A percentile compares a stretch with the other conserved stretches of the same genome.
These are phyloP conservation scores for Fusarium veterinarium DNA, from an alignment of 2,329 filamentous ascomycete species.

Conservation along the genomic window DNA sequence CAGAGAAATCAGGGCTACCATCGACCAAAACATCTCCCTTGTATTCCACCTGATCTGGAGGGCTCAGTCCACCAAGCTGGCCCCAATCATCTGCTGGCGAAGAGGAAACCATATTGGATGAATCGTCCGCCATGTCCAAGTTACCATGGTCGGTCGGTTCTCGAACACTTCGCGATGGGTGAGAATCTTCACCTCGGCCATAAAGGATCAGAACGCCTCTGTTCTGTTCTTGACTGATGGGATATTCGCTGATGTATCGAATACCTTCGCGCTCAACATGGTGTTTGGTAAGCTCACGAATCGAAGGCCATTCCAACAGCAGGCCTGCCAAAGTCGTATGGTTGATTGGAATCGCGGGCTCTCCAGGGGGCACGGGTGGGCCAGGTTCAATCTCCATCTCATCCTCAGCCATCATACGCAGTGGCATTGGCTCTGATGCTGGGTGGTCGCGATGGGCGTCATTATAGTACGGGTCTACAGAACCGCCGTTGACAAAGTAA, in stretches of 20 bases:
- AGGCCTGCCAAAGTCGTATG: constrained; percentile 92
- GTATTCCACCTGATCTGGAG: constrained; percentile 55
- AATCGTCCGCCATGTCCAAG: constrained; percentile 59
- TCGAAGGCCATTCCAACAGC: constrained; percentile 78
- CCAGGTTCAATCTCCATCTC: constrained; percentile 64
- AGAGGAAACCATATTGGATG: constrained; percentile 63
- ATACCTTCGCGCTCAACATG: constrained; percentile 62
- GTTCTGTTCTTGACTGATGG: constrained; percentile 78
- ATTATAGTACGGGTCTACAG: constrained; percentile 35
- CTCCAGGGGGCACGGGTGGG: constrained; percentile 65
- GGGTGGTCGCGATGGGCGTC: constrained; percentile 43
- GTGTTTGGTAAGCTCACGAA: constrained; percentile 69
- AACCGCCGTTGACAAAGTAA: constrained; percentile 33
- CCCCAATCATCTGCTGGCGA: constrained; percentile 69
- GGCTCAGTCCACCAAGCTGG: constrained; percentile 64
- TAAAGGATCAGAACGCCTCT: constrained; percentile 80
- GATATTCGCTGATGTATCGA: constrained; percentile 74
- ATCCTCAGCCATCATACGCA: constrained; percentile 55
- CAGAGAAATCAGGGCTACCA: constrained; percentile 66
- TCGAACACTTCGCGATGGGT: constrained; percentile 63
- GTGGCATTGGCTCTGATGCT: constrained; percentile 38
- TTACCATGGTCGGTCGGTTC: constrained; percentile 54
- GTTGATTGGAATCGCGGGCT: constrained; percentile 80
- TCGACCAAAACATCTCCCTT: constrained; percentile 54
- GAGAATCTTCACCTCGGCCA: constrained; percentile 80